Evolutionary conservation across 257 asterid genomes (phyloP).

Genomic region (Mitragyna speciosa): DNA sequence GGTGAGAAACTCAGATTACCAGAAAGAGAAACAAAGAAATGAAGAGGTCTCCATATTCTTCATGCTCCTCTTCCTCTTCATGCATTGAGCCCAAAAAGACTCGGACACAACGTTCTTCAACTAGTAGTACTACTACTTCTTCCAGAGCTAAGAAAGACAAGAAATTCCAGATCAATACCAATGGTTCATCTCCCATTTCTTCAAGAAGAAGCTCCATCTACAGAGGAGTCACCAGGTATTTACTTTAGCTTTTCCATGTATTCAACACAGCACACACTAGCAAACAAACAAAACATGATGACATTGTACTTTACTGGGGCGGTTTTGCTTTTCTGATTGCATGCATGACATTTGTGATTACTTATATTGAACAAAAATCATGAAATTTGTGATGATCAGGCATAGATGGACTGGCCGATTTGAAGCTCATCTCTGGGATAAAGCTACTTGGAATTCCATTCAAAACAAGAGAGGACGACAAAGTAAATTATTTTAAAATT

Average conservation of each 20-base stretch:
- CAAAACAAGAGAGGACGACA: constrained; percentile 90
- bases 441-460: constrained; percentile 65
- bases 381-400: constrained; percentile 34
- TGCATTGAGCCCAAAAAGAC: constrained; percentile 36
- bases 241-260: not conserved
- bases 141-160: constrained; percentile 15
- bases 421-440: constrained; percentile 97
- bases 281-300: not conserved
- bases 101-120: constrained; percentile 6
- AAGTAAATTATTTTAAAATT: constrained; percentile 34
- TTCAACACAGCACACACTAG: not conserved
- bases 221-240: constrained; percentile 92
- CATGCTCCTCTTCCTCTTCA: constrained; percentile 69
- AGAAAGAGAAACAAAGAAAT: constrained; percentile 15
- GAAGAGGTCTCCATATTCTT: constrained; percentile 52
- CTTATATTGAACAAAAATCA: not conserved
- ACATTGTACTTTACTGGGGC: not conserved
- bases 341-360: constrained; percentile 49
- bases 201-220: constrained; percentile 73
- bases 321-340: constrained; percentile 29
- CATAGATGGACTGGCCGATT: constrained; percentile 89
- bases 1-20: constrained; percentile 4
- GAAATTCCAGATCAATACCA: constrained; percentile 25
- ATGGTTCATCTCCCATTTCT: constrained; percentile 38
- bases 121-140: constrained; percentile 20